A percentile compares a stretch with the other conserved stretches of the same genome.
These are phyloP conservation scores for Kitagawia praeruptora DNA, from an alignment of 129 eudicot species.

Conservation along the genomic window DNA sequence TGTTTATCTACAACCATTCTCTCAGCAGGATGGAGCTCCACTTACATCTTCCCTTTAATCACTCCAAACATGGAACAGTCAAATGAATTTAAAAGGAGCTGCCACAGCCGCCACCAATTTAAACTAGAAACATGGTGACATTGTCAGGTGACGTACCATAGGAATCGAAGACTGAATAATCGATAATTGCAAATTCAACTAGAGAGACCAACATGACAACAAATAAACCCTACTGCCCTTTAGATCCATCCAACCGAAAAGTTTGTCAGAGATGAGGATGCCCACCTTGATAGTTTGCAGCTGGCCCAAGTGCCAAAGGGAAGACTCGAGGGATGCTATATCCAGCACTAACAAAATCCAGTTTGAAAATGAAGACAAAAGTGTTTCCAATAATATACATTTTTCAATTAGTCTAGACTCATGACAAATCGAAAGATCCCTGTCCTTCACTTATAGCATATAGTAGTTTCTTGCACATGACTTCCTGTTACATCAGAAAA, in stretches of 20 bases:
- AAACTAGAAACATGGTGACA: neutral
- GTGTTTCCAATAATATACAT: constrained; percentile 29
- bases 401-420: constrained; percentile 27
- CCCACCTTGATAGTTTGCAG: constrained; percentile 20
- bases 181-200: neutral
- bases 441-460: constrained; percentile 93
- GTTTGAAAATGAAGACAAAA: constrained; percentile 9
- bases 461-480: constrained; percentile 84
- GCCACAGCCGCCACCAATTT: neutral
- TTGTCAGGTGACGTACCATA: neutral
- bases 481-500: constrained; percentile 38
- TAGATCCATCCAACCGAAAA: constrained; percentile 2
- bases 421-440: constrained; percentile 96
- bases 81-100: neutral
- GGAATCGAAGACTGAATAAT: neutral
- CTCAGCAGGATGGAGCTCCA: constrained; percentile 13
- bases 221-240: neutral
- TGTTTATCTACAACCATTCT: constrained; percentile 20
- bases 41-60: neutral
- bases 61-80: neutral
- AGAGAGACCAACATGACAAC: neutral
- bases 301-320: constrained; percentile 15
- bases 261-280: neutral
- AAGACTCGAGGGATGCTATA: constrained; percentile 21
- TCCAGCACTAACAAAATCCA: constrained; percentile 24